phyloP scores from a whole-genome alignment of 23 red algal genomes.

The Rhodosorus marinus region DNA sequence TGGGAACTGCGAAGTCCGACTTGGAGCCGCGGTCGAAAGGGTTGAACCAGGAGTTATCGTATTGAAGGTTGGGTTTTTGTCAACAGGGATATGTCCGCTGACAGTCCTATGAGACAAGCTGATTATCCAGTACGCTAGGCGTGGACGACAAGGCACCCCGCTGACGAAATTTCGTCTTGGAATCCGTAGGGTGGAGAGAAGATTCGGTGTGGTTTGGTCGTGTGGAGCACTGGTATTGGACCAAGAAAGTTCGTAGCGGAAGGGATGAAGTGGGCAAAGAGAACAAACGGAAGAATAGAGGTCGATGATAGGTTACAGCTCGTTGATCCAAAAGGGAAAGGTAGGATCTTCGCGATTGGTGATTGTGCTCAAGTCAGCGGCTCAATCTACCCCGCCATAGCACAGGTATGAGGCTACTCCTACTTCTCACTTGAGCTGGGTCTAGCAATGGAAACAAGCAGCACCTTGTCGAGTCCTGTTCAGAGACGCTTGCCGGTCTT shows the following conservation, averaged over 20 bases:
- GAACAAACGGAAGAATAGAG: constrained; percentile 15
- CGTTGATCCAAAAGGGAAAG: constrained; percentile 23
- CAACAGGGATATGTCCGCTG: neutral
- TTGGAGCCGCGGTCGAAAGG: constrained; percentile 28
- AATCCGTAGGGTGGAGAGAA: constrained; percentile 25
- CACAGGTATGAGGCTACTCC: no score
- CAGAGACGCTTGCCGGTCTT: no score
- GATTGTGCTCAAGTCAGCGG: constrained; percentile 63
- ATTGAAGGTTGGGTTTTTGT: neutral
- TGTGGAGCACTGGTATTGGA: constrained; percentile 86
- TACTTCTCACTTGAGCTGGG: no score
- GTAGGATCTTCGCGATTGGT: constrained; percentile 54
- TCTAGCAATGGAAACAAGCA: no score
- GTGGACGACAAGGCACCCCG: no score
- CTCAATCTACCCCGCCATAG: no score
- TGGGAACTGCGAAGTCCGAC: constrained; percentile 31
- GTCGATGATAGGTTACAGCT: constrained; percentile 74
- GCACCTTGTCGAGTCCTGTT: no score
- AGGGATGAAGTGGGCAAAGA: constrained; percentile 3
- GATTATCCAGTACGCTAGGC: no score
- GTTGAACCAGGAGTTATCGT: constrained; percentile 8
- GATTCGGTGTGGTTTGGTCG: constrained; percentile 53
- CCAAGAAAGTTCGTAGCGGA: constrained; percentile 20
- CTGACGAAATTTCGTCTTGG: no score
- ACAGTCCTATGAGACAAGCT: no score